Base-by-base conservation (phyloP, 148 eudicot species). In the Nepenthes gracilis region DNA sequence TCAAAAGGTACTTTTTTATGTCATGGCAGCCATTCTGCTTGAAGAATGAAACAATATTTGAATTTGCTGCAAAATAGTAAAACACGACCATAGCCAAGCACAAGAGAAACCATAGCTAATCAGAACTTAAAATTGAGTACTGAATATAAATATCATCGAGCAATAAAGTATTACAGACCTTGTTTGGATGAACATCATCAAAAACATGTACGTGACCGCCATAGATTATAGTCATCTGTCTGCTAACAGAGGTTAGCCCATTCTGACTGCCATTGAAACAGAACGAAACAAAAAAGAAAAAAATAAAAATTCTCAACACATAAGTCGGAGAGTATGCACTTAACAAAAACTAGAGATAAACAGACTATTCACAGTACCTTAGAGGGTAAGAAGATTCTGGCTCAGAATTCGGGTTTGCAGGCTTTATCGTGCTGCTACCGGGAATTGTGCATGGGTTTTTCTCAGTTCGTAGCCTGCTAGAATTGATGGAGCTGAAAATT, bases 181-280 rank as follows among this genome's bases (percentile, higher is more conserved):
- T 85, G 72, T 75, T 83, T 33, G 86, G 88, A 64, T 77, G 84
- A 49, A 88, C 92, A 70, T 83, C 87, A 68, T 88, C 88, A 56
- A 88, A 88, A 36, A 83, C 92, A 71, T 88, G 96, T 32, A 89
- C 92, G 70, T 85, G 88, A 64, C 96, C 96, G 37, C 83, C 88
- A 67, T 81, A 88, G 61, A 88, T 81, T 69, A 88, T 81, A 56
- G 96, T 88, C 92, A 88, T 88, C 72, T 85, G 92, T 73, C 78
- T 67, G 75, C 80, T 64, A 50, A 61, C 69, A 36, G 81, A 75
- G 52, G 76, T 66, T 35, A 59, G 52, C 68, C 83, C 86, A 50
- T 64, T 80, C 53, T 47, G 82, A 62, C 92, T 88, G 86, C 68
- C 63, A 71, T 7, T 57, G 8, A 38, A 49, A 62, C 48, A 49